These are phyloP conservation scores for Huntiella savannae DNA, from an alignment of 2,329 filamentous ascomycete genomes.

Conservation along the genomic window DNA sequence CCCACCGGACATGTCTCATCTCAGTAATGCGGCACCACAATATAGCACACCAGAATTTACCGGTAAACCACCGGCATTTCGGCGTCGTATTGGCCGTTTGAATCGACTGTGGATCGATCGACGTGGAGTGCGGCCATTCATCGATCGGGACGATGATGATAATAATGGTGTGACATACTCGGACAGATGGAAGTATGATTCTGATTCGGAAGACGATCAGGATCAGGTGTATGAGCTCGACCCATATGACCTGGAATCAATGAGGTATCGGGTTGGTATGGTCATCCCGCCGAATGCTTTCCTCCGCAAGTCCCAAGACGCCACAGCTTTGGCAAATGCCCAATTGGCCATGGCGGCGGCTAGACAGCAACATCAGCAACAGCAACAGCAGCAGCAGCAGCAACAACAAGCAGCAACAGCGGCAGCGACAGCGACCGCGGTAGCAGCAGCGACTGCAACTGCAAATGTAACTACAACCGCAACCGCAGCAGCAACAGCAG, in stretches of 20 bases:
- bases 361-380: slow-evolving; percentile 11
- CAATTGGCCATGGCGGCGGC: slow-evolving; percentile 11
- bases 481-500: slow-evolving; percentile 9
- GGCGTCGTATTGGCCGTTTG: slow-evolving; percentile 66
- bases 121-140: slow-evolving; percentile 40
- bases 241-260: slow-evolving; percentile 40
- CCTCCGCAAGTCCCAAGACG: slow-evolving; percentile 14
- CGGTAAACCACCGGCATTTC: slow-evolving; percentile 43
- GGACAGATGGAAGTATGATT: slow-evolving; percentile 74
- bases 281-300: slow-evolving; percentile 7
- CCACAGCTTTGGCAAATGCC: slow-evolving; percentile 13
- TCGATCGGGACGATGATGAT: slow-evolving; percentile 22
- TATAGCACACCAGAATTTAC: background rate
- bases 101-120: slow-evolving; percentile 80
- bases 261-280: slow-evolving; percentile 32
- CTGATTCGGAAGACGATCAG: slow-evolving; percentile 70
- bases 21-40: background rate
- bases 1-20: background rate
- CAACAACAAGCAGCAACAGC: slow-evolving; percentile 7
- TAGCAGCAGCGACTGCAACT: background rate
- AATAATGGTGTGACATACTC: slow-evolving; percentile 17
- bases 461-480: slow-evolving; percentile 12
- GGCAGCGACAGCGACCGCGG: slow-evolving; percentile 14
- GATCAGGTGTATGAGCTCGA: slow-evolving; percentile 66
- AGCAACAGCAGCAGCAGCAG: slow-evolving; percentile 13